Percentiles rank a stretch among this genome's conserved stretches.
Conservation (phyloP, 169 alveolate genomes). For the Perkinsus olseni region DNA sequence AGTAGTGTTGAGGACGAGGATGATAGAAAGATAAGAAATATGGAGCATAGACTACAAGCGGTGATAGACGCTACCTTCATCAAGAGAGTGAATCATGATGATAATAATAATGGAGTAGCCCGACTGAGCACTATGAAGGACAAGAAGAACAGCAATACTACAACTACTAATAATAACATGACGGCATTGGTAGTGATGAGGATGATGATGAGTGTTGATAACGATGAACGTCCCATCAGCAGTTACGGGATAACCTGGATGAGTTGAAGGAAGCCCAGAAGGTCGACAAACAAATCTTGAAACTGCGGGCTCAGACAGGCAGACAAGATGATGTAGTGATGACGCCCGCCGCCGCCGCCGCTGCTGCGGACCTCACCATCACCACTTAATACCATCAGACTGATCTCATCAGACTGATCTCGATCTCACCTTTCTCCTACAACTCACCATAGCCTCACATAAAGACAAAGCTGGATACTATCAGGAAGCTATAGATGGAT, state of each 20-base stretch:
- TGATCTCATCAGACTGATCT: too few species aligned
- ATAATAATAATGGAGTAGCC: neutral
- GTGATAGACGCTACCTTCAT: neutral
- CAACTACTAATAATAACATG: too few species aligned
- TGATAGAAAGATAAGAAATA: neutral
- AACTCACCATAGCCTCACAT: neutral
- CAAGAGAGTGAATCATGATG: neutral
- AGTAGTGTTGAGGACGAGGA: neutral
- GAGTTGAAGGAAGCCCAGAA: too few species aligned
- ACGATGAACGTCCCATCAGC: neutral
- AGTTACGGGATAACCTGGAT: neutral
- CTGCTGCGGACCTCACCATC: too few species aligned
- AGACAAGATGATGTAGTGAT: too few species aligned
- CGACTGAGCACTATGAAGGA: neutral
- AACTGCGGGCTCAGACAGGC: too few species aligned
- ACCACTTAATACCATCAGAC: too few species aligned
- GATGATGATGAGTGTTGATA: neutral
- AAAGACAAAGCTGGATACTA: neutral
- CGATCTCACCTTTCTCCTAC: too few species aligned
- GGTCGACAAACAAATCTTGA: too few species aligned
- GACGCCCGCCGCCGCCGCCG: too few species aligned
- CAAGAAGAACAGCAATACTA: neutral
- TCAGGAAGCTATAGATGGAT: neutral
- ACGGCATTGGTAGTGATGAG: neutral
- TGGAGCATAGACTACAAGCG: neutral